phyloP scores from a whole-genome alignment of 2,329 filamentous ascomycete genomes.

The Penicillium sp. region DNA sequence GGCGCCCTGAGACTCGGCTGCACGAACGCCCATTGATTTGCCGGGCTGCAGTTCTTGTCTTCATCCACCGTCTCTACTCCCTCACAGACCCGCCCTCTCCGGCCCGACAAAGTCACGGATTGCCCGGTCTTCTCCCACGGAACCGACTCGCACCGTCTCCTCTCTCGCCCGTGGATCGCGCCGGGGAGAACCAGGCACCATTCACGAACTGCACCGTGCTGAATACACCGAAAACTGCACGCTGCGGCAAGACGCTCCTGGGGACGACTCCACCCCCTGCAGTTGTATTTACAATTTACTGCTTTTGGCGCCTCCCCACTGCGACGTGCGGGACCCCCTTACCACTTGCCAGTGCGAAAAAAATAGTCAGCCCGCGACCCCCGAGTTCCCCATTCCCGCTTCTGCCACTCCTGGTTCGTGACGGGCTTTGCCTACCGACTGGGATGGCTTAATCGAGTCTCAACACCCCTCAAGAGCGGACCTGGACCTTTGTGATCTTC shows the following conservation, averaged over 20 bases:
- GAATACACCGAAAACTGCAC: no score
- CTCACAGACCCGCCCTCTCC: no score
- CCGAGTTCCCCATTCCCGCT: neutral
- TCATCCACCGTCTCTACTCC: conserved; percentile 3
- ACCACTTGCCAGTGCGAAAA: no score
- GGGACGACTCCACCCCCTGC: conserved; percentile 21
- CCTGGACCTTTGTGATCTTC: conserved; percentile 9
- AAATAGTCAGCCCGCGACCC: no score
- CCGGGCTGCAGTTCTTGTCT: neutral
- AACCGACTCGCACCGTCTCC: conserved; percentile 17
- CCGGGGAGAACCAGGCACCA: conserved; percentile 7
- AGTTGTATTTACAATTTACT: conserved; percentile 38
- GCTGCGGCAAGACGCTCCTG: conserved; percentile 6
- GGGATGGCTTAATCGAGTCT: conserved; percentile 33
- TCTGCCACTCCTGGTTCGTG: conserved; percentile 7
- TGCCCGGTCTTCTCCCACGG: conserved; percentile 13
- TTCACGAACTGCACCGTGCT: conserved; percentile 5
- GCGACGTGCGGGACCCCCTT: conserved; percentile 14
- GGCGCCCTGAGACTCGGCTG: no score
- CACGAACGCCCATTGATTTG: no score
- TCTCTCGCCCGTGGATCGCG: conserved; percentile 19
- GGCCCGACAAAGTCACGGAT: no score
- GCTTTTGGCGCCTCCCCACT: conserved; percentile 27
- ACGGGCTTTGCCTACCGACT: conserved; percentile 14
- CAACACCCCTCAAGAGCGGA: conserved; percentile 9